Conservation (phyloP, 768 basidiomycete genomes). For the Agaricus blazei region DNA sequence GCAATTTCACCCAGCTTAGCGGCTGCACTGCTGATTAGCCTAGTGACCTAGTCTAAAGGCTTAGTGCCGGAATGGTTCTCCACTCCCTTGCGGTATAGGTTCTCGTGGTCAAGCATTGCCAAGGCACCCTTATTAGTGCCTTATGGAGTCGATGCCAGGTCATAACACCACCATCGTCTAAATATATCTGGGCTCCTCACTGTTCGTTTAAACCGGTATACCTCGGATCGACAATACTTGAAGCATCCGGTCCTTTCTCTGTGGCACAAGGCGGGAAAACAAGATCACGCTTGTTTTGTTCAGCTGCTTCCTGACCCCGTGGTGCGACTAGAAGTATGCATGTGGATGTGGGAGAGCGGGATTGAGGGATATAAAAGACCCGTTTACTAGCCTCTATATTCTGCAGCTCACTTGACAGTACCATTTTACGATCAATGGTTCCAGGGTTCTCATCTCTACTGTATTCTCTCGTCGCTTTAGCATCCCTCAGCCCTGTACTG, state of each 20-base stretch:
- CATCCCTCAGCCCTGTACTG: conserved; percentile 18
- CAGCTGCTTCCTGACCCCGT: conserved; percentile 3
- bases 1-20: background rate
- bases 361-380: background rate
- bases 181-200: background rate
- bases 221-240: background rate
- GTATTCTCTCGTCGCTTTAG: conserved; percentile 14
- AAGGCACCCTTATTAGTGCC: background rate
- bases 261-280: background rate
- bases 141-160: background rate
- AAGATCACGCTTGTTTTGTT: background rate
- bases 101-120: background rate
- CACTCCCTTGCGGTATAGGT: background rate
- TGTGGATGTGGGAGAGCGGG: background rate
- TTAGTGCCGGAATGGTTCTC: background rate
- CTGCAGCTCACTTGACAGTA: background rate
- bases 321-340: background rate
- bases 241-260: background rate
- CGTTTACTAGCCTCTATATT: background rate
- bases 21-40: background rate
- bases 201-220: background rate
- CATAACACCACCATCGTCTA: background rate
- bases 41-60: background rate
- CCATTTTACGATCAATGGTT: background rate
- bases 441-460: conserved; percentile 3